A percentile compares a stretch with the other conserved stretches of the same genome.
Evolutionary conservation across 257 asterid species (phyloP).

Genomic region (Salvia splendens): DNA sequence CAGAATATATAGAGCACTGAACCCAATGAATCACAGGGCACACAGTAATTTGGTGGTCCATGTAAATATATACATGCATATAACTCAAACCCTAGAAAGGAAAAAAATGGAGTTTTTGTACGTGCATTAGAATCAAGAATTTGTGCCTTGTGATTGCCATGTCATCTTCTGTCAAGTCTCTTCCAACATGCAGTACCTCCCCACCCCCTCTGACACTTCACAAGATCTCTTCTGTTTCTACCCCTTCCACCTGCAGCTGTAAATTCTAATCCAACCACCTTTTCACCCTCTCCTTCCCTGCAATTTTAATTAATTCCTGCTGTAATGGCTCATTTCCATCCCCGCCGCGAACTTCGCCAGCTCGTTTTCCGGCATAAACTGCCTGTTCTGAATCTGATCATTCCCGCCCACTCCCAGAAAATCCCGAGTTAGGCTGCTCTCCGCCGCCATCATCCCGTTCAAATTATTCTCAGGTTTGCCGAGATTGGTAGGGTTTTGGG

Average conservation of each 20-base stretch:
- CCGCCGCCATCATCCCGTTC: constrained; percentile 34
- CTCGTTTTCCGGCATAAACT: constrained; percentile 52
- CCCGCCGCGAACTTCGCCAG: constrained; percentile 54
- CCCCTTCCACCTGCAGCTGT: background rate
- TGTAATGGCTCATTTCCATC: constrained; percentile 50
- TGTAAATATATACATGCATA: background rate
- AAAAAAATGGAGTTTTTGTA: constrained; percentile 27
- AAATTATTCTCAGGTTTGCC: constrained; percentile 26
- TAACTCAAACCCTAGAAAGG: constrained; percentile 28
- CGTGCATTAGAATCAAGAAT: constrained; percentile 44
- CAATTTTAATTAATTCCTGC: constrained; percentile 33
- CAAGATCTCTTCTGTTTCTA: constrained; percentile 63
- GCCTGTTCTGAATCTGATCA: constrained; percentile 38
- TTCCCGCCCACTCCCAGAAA: constrained; percentile 73
- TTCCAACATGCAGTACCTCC: constrained; percentile 41
- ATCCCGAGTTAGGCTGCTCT: constrained; percentile 62
- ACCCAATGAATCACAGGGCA: constrained; percentile 43
- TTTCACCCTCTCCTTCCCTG: background rate
- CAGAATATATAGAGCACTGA: constrained; percentile 23
- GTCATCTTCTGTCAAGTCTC: constrained; percentile 61
- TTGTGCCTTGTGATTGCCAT: constrained; percentile 49
- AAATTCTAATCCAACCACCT: background rate
- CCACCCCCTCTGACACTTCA: constrained; percentile 64
- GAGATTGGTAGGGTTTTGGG: constrained; percentile 18
- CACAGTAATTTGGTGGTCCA: constrained; percentile 45